A percentile compares a stretch with the other conserved stretches of the same genome.
Conservation (phyloP, 2,329 filamentous ascomycete genomes). For the Paracoccidioides brasiliensis region DNA sequence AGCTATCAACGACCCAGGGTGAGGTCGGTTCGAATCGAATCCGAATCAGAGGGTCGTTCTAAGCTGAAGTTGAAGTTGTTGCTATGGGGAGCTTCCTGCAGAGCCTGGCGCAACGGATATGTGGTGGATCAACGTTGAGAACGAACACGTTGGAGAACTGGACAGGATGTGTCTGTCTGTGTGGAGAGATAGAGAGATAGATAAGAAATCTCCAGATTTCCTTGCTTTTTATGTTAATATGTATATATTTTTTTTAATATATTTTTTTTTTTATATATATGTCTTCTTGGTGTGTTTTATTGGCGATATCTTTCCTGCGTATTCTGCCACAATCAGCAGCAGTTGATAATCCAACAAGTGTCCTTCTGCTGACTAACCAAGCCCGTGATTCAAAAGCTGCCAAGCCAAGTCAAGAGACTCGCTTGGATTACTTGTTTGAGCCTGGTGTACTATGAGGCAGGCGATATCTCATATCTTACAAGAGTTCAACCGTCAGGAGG, state of each 20-base stretch:
- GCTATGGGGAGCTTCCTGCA: too few species aligned
- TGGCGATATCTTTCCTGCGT: background rate
- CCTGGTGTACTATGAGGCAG: background rate
- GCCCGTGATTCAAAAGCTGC: background rate
- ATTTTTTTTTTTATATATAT: too few species aligned
- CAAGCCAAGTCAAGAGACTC: background rate
- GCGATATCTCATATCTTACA: background rate
- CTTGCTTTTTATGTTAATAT: too few species aligned
- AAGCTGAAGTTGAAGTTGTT: too few species aligned
- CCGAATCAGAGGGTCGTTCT: background rate
- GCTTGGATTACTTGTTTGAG: constrained; percentile 3
- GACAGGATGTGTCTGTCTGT: too few species aligned
- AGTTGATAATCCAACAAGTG: background rate
- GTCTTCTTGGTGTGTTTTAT: background rate
- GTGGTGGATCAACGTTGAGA: too few species aligned
- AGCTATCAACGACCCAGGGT: background rate
- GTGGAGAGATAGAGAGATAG: too few species aligned
- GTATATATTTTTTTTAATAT: too few species aligned
- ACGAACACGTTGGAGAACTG: too few species aligned
- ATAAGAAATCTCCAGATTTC: too few species aligned
- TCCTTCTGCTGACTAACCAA: background rate
- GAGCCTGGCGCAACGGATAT: too few species aligned
- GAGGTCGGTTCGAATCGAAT: background rate
- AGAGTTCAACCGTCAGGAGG: background rate
- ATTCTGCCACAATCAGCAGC: background rate